Evolutionary conservation across 2,329 filamentous ascomycete species (phyloP).

Genomic region (Penicillium sp.): DNA sequence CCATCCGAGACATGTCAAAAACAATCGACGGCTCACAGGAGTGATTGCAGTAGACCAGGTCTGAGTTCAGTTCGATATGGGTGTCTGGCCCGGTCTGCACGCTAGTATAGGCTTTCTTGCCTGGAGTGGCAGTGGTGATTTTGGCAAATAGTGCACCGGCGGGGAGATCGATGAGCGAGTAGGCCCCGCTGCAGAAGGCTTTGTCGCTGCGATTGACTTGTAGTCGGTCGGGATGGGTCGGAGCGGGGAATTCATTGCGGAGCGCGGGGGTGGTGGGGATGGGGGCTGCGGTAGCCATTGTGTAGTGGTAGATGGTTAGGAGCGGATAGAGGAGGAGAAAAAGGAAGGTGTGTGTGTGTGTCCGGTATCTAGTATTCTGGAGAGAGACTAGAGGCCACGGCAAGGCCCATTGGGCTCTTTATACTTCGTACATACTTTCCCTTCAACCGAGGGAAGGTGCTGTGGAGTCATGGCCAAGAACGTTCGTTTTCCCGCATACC

Average conservation of each 20-base stretch:
- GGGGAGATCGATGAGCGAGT: constrained; percentile 52
- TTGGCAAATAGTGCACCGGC: constrained; percentile 50
- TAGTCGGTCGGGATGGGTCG: constrained; percentile 30
- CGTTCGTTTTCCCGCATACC: constrained; percentile 39
- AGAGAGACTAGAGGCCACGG: background rate
- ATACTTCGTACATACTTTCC: constrained; percentile 4
- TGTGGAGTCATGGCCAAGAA: constrained; percentile 3
- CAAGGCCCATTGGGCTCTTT: background rate
- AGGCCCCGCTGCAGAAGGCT: constrained; percentile 40
- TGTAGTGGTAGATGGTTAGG: background rate
- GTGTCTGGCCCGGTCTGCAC: constrained; percentile 52
- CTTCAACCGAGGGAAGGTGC: constrained; percentile 21
- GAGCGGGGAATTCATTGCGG: constrained; percentile 10
- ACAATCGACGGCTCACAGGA: constrained; percentile 54
- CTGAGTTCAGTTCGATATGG: constrained; percentile 59
- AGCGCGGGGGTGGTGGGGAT: constrained; percentile 11
- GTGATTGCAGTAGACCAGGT: constrained; percentile 60
- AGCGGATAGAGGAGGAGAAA: background rate
- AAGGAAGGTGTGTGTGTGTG: background rate
- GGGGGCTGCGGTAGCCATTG: constrained; percentile 23
- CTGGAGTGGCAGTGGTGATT: constrained; percentile 49
- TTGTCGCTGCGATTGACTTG: constrained; percentile 33
- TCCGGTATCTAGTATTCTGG: background rate
- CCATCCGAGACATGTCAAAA: constrained; percentile 52
- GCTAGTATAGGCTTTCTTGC: constrained; percentile 50